Conservation (phyloP, 2,329 filamentous ascomycete species). For the Thelonectria olida region DNA sequence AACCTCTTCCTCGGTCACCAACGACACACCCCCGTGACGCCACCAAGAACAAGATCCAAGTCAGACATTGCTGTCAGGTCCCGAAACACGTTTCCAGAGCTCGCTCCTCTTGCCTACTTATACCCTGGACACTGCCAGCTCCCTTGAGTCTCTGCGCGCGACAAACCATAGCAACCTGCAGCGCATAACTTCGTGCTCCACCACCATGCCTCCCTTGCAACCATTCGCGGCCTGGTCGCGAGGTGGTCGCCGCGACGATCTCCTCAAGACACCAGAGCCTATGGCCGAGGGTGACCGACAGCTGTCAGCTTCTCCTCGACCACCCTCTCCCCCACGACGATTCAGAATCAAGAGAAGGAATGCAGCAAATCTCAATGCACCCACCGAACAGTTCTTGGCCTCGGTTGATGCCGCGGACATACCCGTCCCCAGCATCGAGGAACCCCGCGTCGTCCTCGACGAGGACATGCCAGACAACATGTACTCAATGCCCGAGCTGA, state of each 20-base stretch:
- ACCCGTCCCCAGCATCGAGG: conserved; percentile 72
- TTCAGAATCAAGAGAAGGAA: conserved; percentile 65
- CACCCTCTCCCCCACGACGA: conserved; percentile 60
- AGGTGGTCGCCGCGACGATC: conserved; percentile 51
- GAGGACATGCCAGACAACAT: conserved; percentile 54
- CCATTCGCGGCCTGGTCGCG: conserved; percentile 55
- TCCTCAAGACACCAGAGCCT: conserved; percentile 64
- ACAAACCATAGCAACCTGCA: conserved; percentile 19
- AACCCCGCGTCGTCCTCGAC: conserved; percentile 56
- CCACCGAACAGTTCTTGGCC: conserved; percentile 73
- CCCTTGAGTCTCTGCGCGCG: conserved; percentile 4
- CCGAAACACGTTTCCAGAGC: conserved; percentile 32
- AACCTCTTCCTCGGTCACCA: conserved; percentile 7
- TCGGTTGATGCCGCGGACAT: conserved; percentile 72
- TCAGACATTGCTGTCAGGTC: conserved; percentile 33
- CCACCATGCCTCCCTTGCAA: conserved; percentile 58
- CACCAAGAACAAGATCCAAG: conserved; percentile 26
- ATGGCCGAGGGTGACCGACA: conserved; percentile 46
- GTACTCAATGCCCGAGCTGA: conserved; percentile 47
- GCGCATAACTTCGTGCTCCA: conserved; percentile 35
- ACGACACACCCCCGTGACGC: conserved; percentile 16
- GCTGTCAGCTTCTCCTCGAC: conserved; percentile 61
- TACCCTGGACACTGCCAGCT: conserved; percentile 18
- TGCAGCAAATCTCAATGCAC: conserved; percentile 62
- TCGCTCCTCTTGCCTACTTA: conserved; percentile 26